Evolutionary conservation across 2,329 filamentous ascomycete species (phyloP).

Genomic region (Cordyceps tenuipes): DNA sequence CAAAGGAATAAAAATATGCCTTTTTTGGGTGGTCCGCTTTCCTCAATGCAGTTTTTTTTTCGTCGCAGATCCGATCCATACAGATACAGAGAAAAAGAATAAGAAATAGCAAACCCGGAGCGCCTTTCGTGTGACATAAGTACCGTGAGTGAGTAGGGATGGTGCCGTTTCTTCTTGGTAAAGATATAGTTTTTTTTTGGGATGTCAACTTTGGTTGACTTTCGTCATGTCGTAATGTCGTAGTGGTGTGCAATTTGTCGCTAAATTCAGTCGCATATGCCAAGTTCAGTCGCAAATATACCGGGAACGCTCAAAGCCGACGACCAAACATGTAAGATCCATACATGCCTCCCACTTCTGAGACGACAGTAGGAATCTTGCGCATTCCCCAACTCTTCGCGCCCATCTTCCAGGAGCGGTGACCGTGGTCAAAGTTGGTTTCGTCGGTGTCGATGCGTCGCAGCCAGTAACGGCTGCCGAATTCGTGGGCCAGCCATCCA

Average conservation of each 20-base stretch:
- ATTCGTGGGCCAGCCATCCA: conserved; percentile 66
- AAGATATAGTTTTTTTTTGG: not conserved
- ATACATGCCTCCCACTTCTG: conserved; percentile 91
- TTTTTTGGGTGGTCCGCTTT: conserved; percentile 1
- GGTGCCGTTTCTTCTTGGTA: conserved; percentile 2
- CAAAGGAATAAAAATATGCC: not conserved
- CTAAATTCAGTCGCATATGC: conserved; percentile 8
- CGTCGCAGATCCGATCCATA: not conserved
- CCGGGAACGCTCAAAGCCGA: conserved; percentile 35
- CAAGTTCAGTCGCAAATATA: not conserved
- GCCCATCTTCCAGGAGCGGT: conserved; percentile 75
- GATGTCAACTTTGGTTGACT: not conserved
- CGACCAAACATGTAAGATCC: conserved; percentile 61
- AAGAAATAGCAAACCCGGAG: not conserved
- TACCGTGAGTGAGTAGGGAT: conserved; percentile 5
- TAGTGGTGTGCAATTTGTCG: conserved; percentile 1
- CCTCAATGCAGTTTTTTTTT: not conserved
- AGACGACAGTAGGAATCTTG: conserved; percentile 83
- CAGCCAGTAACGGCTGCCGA: conserved; percentile 57
- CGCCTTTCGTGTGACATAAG: not conserved
- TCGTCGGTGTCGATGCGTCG: conserved; percentile 43
- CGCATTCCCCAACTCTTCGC: conserved; percentile 79
- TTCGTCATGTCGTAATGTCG: not conserved
- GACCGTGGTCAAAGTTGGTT: conserved; percentile 31
- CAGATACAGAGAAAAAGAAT: not conserved